Evolutionary conservation across 73 alveolate genomes (phyloP).

Genomic region (Urostyla sp.): DNA sequence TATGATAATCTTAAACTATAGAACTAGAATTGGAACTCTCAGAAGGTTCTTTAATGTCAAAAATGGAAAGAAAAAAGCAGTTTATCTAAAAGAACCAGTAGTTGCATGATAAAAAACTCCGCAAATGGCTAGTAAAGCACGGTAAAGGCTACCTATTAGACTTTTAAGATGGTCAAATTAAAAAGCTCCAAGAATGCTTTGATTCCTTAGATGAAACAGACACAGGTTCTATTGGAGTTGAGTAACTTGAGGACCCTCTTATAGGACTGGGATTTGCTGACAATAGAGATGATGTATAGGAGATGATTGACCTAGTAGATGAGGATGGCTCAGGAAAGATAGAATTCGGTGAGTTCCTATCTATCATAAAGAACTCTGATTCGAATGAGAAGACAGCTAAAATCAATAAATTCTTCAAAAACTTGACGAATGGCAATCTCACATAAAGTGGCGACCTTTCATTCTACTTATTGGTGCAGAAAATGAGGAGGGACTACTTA

Average conservation of each 20-base stretch:
- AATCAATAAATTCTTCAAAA: conserved; percentile 85
- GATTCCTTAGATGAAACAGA: conserved; percentile 88
- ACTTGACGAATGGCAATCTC: conserved; percentile 71
- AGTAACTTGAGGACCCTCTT: conserved; percentile 93
- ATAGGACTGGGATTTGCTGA: conserved; percentile 96
- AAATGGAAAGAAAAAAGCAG: conserved; percentile 38
- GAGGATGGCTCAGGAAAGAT: conserved; percentile 90
- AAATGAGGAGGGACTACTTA: conserved; percentile 31
- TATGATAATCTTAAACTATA: background rate
- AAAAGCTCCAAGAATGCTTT: conserved; percentile 78
- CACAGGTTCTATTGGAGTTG: conserved; percentile 88
- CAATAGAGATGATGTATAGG: conserved; percentile 90
- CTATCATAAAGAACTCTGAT: conserved; percentile 85
- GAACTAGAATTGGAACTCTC: conserved; percentile 48
- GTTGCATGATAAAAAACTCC: conserved; percentile 21
- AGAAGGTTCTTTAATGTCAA: conserved; percentile 40
- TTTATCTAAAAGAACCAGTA: conserved; percentile 32
- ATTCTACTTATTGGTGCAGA: conserved; percentile 63
- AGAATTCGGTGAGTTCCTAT: conserved; percentile 89
- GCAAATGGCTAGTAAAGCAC: conserved; percentile 64
- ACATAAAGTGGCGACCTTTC: conserved; percentile 53
- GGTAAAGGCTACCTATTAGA: conserved; percentile 71
- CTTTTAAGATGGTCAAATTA: conserved; percentile 66
- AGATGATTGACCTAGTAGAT: conserved; percentile 84
- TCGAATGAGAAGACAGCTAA: conserved; percentile 80